Evolutionary conservation across 805 yeast genomes (phyloP), one percentile per base, ranked within the genome.

Genomic region (Nakazawaea wickerhamii): DNA sequence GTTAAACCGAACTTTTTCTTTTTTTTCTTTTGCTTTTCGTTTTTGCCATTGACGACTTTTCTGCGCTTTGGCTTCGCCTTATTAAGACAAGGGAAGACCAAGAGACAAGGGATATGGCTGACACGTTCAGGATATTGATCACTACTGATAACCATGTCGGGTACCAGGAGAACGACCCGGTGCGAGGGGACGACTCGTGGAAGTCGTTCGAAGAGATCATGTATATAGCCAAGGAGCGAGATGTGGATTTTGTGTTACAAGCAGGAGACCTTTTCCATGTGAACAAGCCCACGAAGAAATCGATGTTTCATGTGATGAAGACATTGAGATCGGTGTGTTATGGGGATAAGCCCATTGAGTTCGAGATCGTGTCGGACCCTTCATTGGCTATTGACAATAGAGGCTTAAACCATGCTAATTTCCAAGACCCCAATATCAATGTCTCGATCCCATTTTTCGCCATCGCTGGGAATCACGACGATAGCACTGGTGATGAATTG

Each of bases 121-220:
- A 86, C 58, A 87, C 95, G 0, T 76, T 90, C 14, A 66, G 85
- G 19, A 75, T 93, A 15, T 74, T 93, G 25, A 63, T 93, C 25
- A 88, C 99, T 2, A 89, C 98, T 1, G 99, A 93, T 56, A 93
- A 93, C 57, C 99, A 93, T 67, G 95, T 93, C 15, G 99, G 99
- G 1, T 90, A 81, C 58, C 79, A 79, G 46, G 99, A 93, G 57
- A 75, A 75, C 30, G 98, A 93, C 58, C 90, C 95, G 1, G 79
- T 91, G 4, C 71, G 95, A 14, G 95, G 96, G 1, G 84, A 84
- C 52, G 99, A 93, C 55, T 77, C 95, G 0, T 85, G 95, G 85
- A 71, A 63, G 44, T 85, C 96, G 0, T 91, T 93, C 54, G 78
- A 84, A 42, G 99, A 93, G 60, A 78, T 88, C 46, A 75, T 88